Evolutionary conservation across 805 yeast species (phyloP), one percentile per base, ranked within the genome.

Genomic region (Candida boleticola): DNA sequence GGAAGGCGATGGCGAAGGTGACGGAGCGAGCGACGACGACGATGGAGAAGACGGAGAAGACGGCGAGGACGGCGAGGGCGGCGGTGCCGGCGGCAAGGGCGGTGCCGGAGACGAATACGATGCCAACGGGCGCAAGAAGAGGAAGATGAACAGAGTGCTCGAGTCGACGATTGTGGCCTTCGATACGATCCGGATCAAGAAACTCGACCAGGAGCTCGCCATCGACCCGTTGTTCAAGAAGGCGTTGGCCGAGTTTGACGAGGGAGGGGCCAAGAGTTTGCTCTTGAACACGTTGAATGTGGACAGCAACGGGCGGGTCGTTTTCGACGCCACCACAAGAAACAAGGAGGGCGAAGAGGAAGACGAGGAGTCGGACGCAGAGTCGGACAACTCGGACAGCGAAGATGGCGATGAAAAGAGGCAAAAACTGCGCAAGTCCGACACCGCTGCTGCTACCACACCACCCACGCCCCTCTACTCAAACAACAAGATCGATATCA

Each of bases 171-270:
- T 76, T 39, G 79, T 75, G 1, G 68, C 58, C 33, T 82, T 82
- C 57, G 77, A 73, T 3, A 51, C 69, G 2, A 64, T 84, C 9
- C 67, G 63, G 45, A 58, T 80, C 50, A 79, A 77, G 51, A 75
- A 79, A 44, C 60, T 82, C 37, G 89, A 83, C 38, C 79, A 78
- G 55, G 89, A 82, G 52, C 60, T 82, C 18, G 74, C 74, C 27
- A 80, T 83, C 29, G 92, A 85, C 60, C 92, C 92, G 0, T 65
- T 85, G 22, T 85, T 85, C 60, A 83, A 82, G 50, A 83, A 82
- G 53, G 84, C 88, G 0, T 64, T 85, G 38, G 80, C 89, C 0
- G 90, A 84, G 40, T 85, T 85, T 51, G 93, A 85, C 57, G 92
- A 85, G 63, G 90, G 90, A 30, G 92, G 93, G 2, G 83, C 92